A percentile compares a stretch with the other conserved stretches of the same genome.
Evolutionary conservation across 148 eudicot species (phyloP).

Genomic region (Vaccinium macrocarpon): DNA sequence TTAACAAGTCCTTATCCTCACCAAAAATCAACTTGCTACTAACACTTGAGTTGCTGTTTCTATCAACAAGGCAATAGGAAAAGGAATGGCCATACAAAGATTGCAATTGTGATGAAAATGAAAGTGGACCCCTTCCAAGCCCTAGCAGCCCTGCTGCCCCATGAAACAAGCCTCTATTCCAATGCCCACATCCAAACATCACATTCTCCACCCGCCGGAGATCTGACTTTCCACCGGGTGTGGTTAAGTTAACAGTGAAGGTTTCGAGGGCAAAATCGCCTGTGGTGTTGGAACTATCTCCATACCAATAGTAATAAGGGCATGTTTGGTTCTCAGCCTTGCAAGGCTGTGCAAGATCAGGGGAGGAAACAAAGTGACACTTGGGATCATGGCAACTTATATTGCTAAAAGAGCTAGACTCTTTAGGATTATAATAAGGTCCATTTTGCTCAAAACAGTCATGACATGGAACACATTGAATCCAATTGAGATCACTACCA

Average conservation of each 20-base stretch:
- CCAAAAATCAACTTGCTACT: conserved; percentile 93
- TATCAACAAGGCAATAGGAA: conserved; percentile 85
- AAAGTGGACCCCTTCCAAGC: conserved; percentile 86
- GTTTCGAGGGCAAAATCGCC: conserved; percentile 89
- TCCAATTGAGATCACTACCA: conserved; percentile 97
- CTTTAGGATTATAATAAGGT: conserved; percentile 57
- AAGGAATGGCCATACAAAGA: conserved; percentile 86
- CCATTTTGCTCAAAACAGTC: conserved; percentile 89
- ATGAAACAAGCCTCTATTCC: conserved; percentile 93
- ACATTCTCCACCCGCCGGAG: conserved; percentile 60
- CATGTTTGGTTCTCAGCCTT: conserved; percentile 46
- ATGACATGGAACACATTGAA: conserved; percentile 79
- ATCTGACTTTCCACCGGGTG: conserved; percentile 37
- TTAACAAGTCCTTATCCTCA: conserved; percentile 63
- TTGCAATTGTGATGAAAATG: conserved; percentile 83
- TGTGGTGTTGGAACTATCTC: conserved; percentile 94
- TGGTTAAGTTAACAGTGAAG: conserved; percentile 77
- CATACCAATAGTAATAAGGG: conserved; percentile 94
- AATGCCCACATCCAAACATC: conserved; percentile 98
- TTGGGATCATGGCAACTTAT: conserved; percentile 71
- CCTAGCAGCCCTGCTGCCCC: conserved; percentile 96
- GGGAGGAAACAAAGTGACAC: conserved; percentile 71
- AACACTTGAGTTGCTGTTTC: conserved; percentile 69
- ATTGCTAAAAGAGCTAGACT: conserved; percentile 54
- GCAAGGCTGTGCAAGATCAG: conserved; percentile 57